Base-by-base conservation (phyloP, 2,329 filamentous ascomycete genomes). In the Penicillium sclerotiorum region DNA sequence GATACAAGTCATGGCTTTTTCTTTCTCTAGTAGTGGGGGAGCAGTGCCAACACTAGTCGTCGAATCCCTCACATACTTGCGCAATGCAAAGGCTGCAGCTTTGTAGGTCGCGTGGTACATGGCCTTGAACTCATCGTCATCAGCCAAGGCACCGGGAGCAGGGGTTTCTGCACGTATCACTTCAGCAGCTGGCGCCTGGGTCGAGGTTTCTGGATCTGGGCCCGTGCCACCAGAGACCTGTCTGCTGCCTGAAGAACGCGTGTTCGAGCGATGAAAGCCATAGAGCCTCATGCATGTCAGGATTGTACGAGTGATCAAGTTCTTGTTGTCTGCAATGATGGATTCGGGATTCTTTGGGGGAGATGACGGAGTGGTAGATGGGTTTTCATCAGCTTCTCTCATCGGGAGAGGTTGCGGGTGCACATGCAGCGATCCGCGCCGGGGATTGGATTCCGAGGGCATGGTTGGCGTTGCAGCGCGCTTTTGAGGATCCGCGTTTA, bases 101-200 rank as follows among this genome's bases (percentile, higher is more conserved):
- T 71, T 70, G 52, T 75, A 75, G 4, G 71, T 74, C 11, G 71
- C 70, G 51, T 75, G 72, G 45, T 75, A 75, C 70, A 74, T 73
- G 13, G 65, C 52, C 41, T 73, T 74, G 47, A 74, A 75, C 11
- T 73, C 71, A 33, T 73, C 70, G 40, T 74, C 71, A 20, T 71
- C 69, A 0, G 59, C 52, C 6, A 45, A 50, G 7, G 54, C 30
- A 17, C 49, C 47, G 1, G 54, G 50, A n/a, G 47, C 55, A 8
- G 57, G 45, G 2, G 55, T 64, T 13, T 63, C 61, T 25, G 60
- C 53, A 21, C 53, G 52, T 8, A 50, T 22, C 43, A 47, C 15
- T 23, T 59, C 58, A 8, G 42, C 45, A 13, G 53, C 47, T 0
- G 55, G 52, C 2, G 47, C 59, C 9, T 47, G 21, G 17, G 28